Evolutionary conservation across 352 stramenopile genomes (phyloP), one percentile per base, ranked within the genome.

Genomic region (Phytopythium ostracodes): DNA sequence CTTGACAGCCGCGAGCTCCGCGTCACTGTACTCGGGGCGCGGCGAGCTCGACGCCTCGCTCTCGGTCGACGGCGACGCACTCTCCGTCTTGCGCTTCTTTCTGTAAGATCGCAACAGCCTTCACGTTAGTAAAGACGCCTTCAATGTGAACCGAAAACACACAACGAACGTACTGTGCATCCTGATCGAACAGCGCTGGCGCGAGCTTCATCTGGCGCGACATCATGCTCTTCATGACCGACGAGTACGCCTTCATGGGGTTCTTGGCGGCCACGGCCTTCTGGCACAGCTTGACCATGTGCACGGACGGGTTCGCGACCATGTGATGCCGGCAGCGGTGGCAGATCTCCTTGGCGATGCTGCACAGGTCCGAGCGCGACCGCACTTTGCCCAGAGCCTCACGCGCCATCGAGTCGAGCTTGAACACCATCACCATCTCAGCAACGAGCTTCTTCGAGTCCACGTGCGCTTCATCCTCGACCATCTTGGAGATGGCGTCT

Each of bases 201-300:
- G 77, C 87, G n/a, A 92, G 73, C 64, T 90, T 89, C 79, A 94
- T 89, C 56, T 94, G 84, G 3, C 81, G 81, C 62, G 79, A 84
- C 70, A 94, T 91, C 80, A 92, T 91, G 47, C 83, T 90, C 67
- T 91, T 94, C 84, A 94, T 94, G 20, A 78, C 79, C 17, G 77
- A 88, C 20, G 84, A 94, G 66, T 92, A 94, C 25, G 81, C 83
- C 64, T 89, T 91, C 63, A 87, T 90, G 14, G 84, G 84, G 58
- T 92, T 88, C 43, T 79, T 81, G 47, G 75, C 81, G 10, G 84
- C 84, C 36, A 85, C 59, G 0, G 83, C 76, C 67, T 92, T 87
- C 56, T 94, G 78, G 29, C 79, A 88, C 7, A 94, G 73, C 70
- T 92, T 91, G 3, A 94, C 79, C 52, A 92, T 82, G 62, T 92